phyloP scores from a whole-genome alignment of 257 asterid genomes.

The Asclepias syriaca region DNA sequence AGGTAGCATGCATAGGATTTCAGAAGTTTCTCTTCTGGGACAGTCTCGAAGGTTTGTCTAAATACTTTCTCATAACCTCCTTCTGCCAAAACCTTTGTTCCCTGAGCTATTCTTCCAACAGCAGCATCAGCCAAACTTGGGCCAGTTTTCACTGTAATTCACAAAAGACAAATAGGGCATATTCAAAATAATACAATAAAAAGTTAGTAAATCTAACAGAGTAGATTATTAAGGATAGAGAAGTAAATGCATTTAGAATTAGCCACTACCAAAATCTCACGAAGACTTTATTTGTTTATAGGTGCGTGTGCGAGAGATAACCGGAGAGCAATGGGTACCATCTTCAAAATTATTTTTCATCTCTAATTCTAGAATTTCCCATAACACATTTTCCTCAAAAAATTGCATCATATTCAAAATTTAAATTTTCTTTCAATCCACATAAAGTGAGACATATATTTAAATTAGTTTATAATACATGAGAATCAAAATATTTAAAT shows the following conservation, averaged over 20 bases:
- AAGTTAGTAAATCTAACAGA: not conserved
- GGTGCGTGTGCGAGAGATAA: not conserved
- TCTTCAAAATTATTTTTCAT: too few relatives aligned
- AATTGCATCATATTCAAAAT: too few relatives aligned
- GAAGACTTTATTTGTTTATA: not conserved
- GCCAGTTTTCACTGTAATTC: slow-evolving; percentile 75
- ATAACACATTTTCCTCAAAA: too few relatives aligned
- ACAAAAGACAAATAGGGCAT: slow-evolving; percentile 3
- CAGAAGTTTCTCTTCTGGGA: slow-evolving; percentile 80
- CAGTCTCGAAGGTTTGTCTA: slow-evolving; percentile 85
- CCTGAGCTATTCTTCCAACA: slow-evolving; percentile 93
- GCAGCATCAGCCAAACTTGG: slow-evolving; percentile 98
- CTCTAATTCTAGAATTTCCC: too few relatives aligned
- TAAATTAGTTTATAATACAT: too few relatives aligned
- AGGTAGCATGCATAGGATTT: slow-evolving; percentile 85
- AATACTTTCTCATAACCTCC: slow-evolving; percentile 97
- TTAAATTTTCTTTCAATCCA: too few relatives aligned
- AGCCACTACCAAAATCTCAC: not conserved
- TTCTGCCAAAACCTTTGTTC: slow-evolving; percentile 95
- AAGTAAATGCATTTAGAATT: not conserved
- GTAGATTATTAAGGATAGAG: not conserved
- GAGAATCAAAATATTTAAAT: too few relatives aligned
- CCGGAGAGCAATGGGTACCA: not conserved
- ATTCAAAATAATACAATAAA: not conserved
- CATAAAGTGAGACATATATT: too few relatives aligned